Base-by-base conservation (phyloP, 305 asterid species). In the Fraxinus angustifolia region DNA sequence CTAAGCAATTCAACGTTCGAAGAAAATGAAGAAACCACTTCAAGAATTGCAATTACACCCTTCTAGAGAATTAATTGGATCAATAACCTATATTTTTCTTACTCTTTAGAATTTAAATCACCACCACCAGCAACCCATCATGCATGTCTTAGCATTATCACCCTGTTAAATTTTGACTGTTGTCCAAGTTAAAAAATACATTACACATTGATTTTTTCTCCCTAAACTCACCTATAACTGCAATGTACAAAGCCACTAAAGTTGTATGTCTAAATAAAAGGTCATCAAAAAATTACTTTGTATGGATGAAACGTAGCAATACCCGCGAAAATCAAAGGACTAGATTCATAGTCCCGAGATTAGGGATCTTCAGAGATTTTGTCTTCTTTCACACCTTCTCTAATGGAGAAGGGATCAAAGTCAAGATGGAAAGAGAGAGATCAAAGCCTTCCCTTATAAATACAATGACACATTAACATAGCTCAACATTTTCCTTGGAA, bases 381-480 rank as follows among this genome's bases (percentile, higher is more conserved):
- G 26, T 53, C 65, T 17, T 53, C 65, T 53, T 53, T 53, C 65
- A 23, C 65, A 53, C 65, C 62, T 53, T n/a, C 65, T 53, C 26
- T 53, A 17, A 53, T 53, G 65, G 26, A 53, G 65, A n/a, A 53
- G 65, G 26, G 65, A 53, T 53, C 65, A 53, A n/a, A 53, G 26
- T 17, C 26, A 53, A 17, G 10, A n/a, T 53, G 65, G 65, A 53
- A 53, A 53, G 10, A 53, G 65, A 53, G 26, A 53, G 67, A 56
- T 56, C 28, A 56, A 53, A n/a, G 67, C 26, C 67, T 56, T 56
- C 6, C 26, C 65, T 56, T 56, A 17, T 56, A 56, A 79, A 84
- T 65, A 38, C 65, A 73, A 73, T 8, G 10, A 71, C 62, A 74
- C 81, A 40, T 79, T 73, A 68, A 56, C 33, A 33, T 19, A 35